Base-by-base conservation (phyloP, 805 yeast species). In the Hanseniaspora mollemarum region DNA sequence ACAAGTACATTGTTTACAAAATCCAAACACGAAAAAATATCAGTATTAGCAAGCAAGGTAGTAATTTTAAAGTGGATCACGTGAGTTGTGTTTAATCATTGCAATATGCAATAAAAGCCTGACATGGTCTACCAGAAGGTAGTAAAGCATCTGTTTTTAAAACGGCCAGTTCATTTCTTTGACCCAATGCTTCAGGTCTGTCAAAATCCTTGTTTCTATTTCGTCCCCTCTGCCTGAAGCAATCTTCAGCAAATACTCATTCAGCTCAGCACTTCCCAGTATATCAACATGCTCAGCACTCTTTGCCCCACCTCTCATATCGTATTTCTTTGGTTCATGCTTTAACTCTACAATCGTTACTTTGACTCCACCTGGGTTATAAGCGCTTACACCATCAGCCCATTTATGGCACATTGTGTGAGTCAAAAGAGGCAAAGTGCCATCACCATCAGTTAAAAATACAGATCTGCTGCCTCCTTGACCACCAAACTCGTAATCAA, bases 281-380 rank as follows among this genome's bases (percentile, higher is more conserved):
- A 92, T 88, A 62, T 92, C 98, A 26, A 92, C 98, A 65, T 92
- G 98, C 60, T 92, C 98, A 1, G 97, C 96, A 0, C 96, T 90
- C 62, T 83, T 84, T 10, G 96, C 94, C 13, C 98, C 98, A 24
- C 98, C 98, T 56, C 98, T 75, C 31, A 92, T 84, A 67, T 92
- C 98, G 59, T 84, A 87, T 57, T 85, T 70, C 60, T 86, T 95
- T 0, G 98, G 98, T 62, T 88, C 94, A 60, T 92, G 96, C 59
- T 77, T 75, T 70, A 92, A 82, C 67, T 92, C 98, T 13, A 90
- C 95, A 44, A 87, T 73, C 21, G 77, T 88, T 19, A 90, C 94
- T 18, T 71, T 60, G 1, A 77, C 66, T 8, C 74, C 72, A 0
- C 84, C 94, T 1, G 98, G 98, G 62, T 92, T 92, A 65, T 73